Evolutionary conservation across 202 grass and related monocot genomes (phyloP), one percentile per base, ranked within the genome.

Genomic region (Setaria italica): DNA sequence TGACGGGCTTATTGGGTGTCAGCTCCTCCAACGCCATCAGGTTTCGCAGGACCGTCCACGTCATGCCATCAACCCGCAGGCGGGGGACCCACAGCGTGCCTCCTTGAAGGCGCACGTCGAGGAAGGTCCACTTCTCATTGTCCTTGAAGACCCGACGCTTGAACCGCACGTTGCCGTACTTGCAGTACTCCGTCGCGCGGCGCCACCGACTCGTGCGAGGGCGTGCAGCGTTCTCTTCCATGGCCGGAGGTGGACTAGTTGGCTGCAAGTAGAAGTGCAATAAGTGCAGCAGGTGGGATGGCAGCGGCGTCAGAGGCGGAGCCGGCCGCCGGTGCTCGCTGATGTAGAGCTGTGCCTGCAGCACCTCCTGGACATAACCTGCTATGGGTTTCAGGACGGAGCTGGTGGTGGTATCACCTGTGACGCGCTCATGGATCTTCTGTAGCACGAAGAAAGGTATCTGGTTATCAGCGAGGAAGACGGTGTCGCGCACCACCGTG

Each of bases 401-500:
- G 25, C 2, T 25, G 25, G 25, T 16, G 45, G 2, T 83, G 43
- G 47, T 12, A 2, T 11, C 20, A 9, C 30, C 57, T 0, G 12
- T 25, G 47, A 84, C 14, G 5, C 0, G 49, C 6, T 48, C 3
- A 16, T 85, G 53, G 11, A 85, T 45, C 54, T 0, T 25, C 41
- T 85, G 9, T 1, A 85, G 63, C 1, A 85, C 64, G 4, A 70
- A 25, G 0, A 67, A 13, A 1, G 82, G 82, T 10, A 83, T 53
- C 30, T 83, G 81, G 42, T 83, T 83, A 19, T 75, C 82, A 0
- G 76, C 1, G 15, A 84, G 63, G 4, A 70, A 85, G 16, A 85
- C 11, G 50, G 30, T 21, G 63, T 85, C 83, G 11, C 83, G 83
- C 15, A 77, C 47, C 46, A 74, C 8, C 7, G 71, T 74, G 71